Evolutionary conservation across 768 basidiomycete species (phyloP).

Genomic region (Amylocystis lapponica): DNA sequence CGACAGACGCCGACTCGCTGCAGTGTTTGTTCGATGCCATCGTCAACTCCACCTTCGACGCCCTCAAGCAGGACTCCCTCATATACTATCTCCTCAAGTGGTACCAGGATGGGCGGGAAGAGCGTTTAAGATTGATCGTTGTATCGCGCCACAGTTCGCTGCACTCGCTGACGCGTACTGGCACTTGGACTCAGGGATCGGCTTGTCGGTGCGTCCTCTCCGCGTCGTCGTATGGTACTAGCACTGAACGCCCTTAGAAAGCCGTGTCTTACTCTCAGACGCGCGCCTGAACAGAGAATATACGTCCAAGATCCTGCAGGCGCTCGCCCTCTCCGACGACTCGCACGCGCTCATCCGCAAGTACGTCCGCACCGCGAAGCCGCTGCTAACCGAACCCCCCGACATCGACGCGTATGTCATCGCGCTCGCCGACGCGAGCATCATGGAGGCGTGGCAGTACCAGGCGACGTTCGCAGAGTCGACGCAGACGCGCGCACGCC

Average conservation of each 20-base stretch:
- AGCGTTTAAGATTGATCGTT: constrained; percentile 44
- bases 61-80: constrained; percentile 74
- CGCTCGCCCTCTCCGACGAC: constrained; percentile 43
- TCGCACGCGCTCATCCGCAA: constrained; percentile 55
- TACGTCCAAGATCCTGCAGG: constrained; percentile 71
- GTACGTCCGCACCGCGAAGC: constrained; percentile 74
- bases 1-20: constrained; percentile 49
- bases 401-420: constrained; percentile 68
- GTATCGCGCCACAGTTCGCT: constrained; percentile 72
- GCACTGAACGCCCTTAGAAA: constrained; percentile 34
- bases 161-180: constrained; percentile 82
- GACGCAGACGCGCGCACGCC: constrained; percentile 43
- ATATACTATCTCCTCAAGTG: constrained; percentile 79
- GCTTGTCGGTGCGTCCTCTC: constrained; percentile 53
- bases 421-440: constrained; percentile 58
- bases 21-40: constrained; percentile 56
- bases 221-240: no score
- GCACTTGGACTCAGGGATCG: constrained; percentile 67
- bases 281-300: constrained; percentile 70
- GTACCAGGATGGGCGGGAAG: constrained; percentile 61
- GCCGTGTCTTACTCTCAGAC: constrained; percentile 74
- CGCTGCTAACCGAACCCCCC: constrained; percentile 58
- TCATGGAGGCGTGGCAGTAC: constrained; percentile 72
- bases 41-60: constrained; percentile 57
- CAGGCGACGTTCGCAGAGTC: constrained; percentile 64